Evolutionary conservation across 2,329 filamentous ascomycete genomes (phyloP), one percentile per base, ranked within the genome.

Genomic region (Fusarium subglutinans): DNA sequence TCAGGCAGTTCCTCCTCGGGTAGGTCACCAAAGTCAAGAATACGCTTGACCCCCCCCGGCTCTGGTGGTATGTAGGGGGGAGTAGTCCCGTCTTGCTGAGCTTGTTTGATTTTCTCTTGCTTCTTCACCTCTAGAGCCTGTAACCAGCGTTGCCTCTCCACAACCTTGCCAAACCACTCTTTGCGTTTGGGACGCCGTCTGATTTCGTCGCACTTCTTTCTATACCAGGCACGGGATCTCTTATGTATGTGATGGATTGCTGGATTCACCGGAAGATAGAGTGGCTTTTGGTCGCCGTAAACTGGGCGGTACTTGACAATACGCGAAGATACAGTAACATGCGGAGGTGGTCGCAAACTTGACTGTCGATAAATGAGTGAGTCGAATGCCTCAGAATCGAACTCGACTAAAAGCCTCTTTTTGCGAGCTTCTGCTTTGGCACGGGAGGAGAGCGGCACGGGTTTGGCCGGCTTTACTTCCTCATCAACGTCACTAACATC

Each of bases 251-350:
- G 86, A 58, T 88, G 86, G 4, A 86, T 82, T 4, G 84, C 84
- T 0, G 88, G 89, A 76, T 91, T 86, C 6, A 89, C 81, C 54
- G 84, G 80, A 2, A 83, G 80, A 71, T 84, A 90, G 11, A 83
- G 70, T 30, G 81, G 82, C 35, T 81, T 78, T 35, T 81, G 75
- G 57, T 77, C 64, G 28, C 48, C 62, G 54, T 70, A 56, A 37
- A 65, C 28, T 14, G 66, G 51, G 9, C 50, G 51, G 57, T 67
- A 69, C 40, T 56, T 38, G n/a, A 40, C 33, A 35, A 48, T 38
- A 22, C 43, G 69, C 11, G 63, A 26, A 22, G 61, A 26, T 8
- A 77, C 15, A 33, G 41, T 15, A n/a, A 81, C 72, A 18, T 72
- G 76, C 1, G 50, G 37, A 22, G 80, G 81, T 20, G 80, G 77